Evolutionary conservation across 306 rosid species (phyloP), one percentile per base, ranked within the genome.

Genomic region (Citrullus mucosospermus): DNA sequence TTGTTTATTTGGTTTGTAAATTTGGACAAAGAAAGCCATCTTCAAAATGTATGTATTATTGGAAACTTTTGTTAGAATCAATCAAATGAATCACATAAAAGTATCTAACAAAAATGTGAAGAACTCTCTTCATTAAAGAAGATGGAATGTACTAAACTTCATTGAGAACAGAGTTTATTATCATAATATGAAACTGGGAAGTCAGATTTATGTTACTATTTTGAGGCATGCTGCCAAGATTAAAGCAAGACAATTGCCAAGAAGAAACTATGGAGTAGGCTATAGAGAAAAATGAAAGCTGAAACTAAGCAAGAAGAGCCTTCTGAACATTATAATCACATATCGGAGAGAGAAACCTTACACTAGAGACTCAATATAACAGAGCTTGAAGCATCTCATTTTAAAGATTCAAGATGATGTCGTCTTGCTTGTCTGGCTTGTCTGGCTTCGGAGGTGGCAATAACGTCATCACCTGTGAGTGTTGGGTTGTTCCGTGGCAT

Each of bases 361-460:
- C 57, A 46, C 20, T 16, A 16, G 9, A 66, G 13, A 69, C 56
- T 44, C 55, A 43, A 36, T 10, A 43, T 43, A 44, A 38, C 6
- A 16, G 8, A 72, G 20, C 60, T 18, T 30, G 62, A 53, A 53
- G 54, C 50, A 34, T 10, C 63, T 32, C 18, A 53, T 53, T 32
- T 30, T 34, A 74, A 53, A 9, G 78, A 53, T 59, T 62, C 67
- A 84, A 81, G 51, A 82, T 41, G 41, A 86, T 76, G 84, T 88
- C 86, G 82, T 91, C 89, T 70, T 90, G 96, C 17, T 10, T n/a
- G 53, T 5, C 53, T 67, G 11, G 74, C 74, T 67, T 93, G 14
- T 86, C 62, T 28, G 98, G 98, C 69, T 91, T 91, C 69, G 74
- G 92, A 70, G 91, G 96, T 53, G 89, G 78, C 50, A 88, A 83